Base-by-base conservation (phyloP, 257 asterid species). In the Thymus mandschuricus region DNA sequence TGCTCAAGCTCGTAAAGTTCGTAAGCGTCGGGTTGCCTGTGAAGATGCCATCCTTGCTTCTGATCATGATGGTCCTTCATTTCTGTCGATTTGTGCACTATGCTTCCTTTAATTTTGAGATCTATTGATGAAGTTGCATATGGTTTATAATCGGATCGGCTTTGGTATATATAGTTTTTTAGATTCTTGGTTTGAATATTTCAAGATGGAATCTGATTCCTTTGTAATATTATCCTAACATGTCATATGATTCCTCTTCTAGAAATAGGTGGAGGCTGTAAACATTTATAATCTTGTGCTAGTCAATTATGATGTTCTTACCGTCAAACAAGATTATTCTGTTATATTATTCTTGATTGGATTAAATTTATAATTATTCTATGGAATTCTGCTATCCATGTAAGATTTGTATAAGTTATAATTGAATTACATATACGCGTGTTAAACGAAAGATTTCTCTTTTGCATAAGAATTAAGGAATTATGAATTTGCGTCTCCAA, bases 201-300 rank as follows among this genome's bases (percentile, higher is more conserved):
- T 48, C 4, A 51, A 10, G 56, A 34, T 40, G 59, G 91, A 75
- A 86, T 78, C 72, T 40, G 82, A 83, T 86, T 44, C 91, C 74
- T 70, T 49, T 55, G 43, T 15, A 10, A 41, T n/a, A 30, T 30
- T 29, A 29, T 51, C 12, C 5, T 66, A 55, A 8, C 30, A 15
- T 38, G 65, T 55, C 27, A 40, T 11, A 41, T 64, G 51, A 49
- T 49, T 46, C 65, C 65, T 60, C 49, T n/a, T 43, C 46, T 29
- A 9, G 41, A 30, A 13, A 41, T 52, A 13, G 21, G 6, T 61
- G 48, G 56, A 5, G 9, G 63, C 10, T 68, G 6, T 38, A 7
- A 52, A 58, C 38, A 66, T 35, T 45, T 2, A 46, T 10, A 38
- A 57, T 57, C 7, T 35, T 12, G 1, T 66, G 50, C 11, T 57